Percentiles rank a stretch among this genome's conserved stretches.
These are phyloP conservation scores for Syzygium oleosum DNA, from an alignment of 345 rosid genomes.

Conservation along the genomic window DNA sequence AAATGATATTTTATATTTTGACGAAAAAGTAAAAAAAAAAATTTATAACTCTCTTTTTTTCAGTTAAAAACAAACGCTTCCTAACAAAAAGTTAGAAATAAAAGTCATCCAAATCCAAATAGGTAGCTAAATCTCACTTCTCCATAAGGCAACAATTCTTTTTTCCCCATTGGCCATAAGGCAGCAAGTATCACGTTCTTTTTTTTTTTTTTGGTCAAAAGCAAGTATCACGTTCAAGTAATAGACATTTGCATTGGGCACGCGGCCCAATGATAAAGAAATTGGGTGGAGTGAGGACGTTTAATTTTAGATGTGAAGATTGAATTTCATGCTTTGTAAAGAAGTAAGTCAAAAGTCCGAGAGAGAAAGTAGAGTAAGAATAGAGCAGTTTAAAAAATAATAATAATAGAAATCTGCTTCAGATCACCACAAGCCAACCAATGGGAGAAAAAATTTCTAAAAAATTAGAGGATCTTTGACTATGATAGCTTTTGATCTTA, in stretches of 20 bases:
- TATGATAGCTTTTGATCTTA: neutral
- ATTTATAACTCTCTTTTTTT: neutral
- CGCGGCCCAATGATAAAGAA: neutral
- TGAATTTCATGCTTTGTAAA: fast-evolving
- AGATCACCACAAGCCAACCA: neutral
- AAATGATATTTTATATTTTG: neutral
- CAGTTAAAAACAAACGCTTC: neutral
- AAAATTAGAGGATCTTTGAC: neutral
- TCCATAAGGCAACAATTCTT: neutral
- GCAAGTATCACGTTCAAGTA: neutral
- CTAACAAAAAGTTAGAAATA: neutral
- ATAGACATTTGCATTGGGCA: neutral
- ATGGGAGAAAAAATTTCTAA: neutral
- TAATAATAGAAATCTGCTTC: neutral
- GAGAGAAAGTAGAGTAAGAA: neutral
- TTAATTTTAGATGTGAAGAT: neutral
- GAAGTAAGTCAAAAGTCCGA: fast-evolving
- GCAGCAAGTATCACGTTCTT: neutral
- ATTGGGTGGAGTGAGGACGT: neutral
- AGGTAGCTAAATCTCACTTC: neutral
- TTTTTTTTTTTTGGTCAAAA: neutral
- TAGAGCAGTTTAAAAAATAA: neutral
- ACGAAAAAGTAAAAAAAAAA: neutral
- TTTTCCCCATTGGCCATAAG: neutral
- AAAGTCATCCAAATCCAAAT: neutral